Evolutionary conservation across 345 rosid genomes (phyloP).

Genomic region (Bruguiera sexangula): DNA sequence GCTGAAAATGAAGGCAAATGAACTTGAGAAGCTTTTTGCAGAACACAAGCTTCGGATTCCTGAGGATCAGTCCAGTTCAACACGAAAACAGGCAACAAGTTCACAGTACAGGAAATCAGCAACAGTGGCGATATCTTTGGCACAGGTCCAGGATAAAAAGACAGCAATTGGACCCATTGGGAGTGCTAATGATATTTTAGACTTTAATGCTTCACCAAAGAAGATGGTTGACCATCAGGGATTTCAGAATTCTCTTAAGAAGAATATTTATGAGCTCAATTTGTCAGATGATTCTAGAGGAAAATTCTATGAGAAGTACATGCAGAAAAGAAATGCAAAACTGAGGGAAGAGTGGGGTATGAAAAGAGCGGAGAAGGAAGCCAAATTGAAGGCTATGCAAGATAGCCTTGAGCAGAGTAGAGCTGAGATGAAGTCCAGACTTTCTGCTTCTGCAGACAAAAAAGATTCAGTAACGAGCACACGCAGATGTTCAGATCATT

Average conservation of each 20-base stretch:
- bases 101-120: constrained; percentile 44
- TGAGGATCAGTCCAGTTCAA: constrained; percentile 64
- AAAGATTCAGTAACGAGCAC: constrained; percentile 44
- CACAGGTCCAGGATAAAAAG: constrained; percentile 42
- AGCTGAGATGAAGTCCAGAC: constrained; percentile 71
- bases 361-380: constrained; percentile 71
- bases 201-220: constrained; percentile 37
- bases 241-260: constrained; percentile 42
- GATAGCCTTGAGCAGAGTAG: constrained; percentile 73
- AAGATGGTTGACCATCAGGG: constrained; percentile 48
- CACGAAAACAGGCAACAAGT: constrained; percentile 45
- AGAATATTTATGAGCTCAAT: constrained; percentile 49
- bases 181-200: constrained; percentile 9
- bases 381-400: constrained; percentile 75
- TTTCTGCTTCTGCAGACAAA: constrained; percentile 41
- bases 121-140: constrained; percentile 38
- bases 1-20: constrained; percentile 78
- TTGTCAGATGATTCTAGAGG: constrained; percentile 79
- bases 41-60: constrained; percentile 88
- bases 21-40: constrained; percentile 90
- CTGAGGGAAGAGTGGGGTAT: constrained; percentile 78
- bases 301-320: constrained; percentile 63
- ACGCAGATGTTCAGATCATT: constrained; percentile 56
- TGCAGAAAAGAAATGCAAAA: constrained; percentile 82
- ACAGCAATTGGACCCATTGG: constrained; percentile 22